A percentile compares a stretch with the other conserved stretches of the same genome.
phyloP scores from a whole-genome alignment of 2,329 filamentous ascomycete genomes.

The Aspergillus fumigatiaffinis region DNA sequence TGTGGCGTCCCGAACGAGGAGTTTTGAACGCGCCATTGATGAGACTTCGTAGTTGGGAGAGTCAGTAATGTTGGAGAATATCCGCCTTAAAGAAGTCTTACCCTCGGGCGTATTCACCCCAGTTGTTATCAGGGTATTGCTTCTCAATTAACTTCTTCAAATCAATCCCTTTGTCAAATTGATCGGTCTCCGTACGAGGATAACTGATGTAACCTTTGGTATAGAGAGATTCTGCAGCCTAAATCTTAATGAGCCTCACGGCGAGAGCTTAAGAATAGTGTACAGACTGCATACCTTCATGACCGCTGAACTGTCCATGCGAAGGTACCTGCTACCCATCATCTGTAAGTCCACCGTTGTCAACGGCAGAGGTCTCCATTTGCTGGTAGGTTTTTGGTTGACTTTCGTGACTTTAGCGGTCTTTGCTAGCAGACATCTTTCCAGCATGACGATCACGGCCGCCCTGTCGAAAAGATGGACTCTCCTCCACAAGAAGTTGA shows the following conservation, averaged over 20 bases:
- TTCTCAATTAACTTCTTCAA: conserved; percentile 75
- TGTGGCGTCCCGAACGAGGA: conserved; percentile 78
- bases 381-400: conserved; percentile 84
- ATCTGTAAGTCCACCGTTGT: conserved; percentile 97
- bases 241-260: not conserved
- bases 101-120: conserved; percentile 76
- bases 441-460: conserved; percentile 74
- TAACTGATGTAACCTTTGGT: conserved; percentile 97
- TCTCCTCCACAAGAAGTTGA: conserved; percentile 79
- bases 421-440: conserved; percentile 74
- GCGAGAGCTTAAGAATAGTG: not conserved
- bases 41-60: conserved; percentile 43
- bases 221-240: conserved; percentile 77
- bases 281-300: conserved; percentile 59
- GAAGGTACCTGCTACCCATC: conserved; percentile 81
- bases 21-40: conserved; percentile 72
- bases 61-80: not conserved
- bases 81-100: conserved; percentile 18
- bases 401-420: conserved; percentile 78
- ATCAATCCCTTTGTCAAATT: conserved; percentile 88
- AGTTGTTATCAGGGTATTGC: conserved; percentile 70
- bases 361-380: conserved; percentile 88
- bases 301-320: conserved; percentile 85
- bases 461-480: conserved; percentile 84
- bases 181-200: conserved; percentile 93